A percentile compares a stretch with the other conserved stretches of the same genome.
These are phyloP conservation scores for Triticum aestivum DNA, from an alignment of 176 grass and related monocot genomes.

Conservation along the genomic window DNA sequence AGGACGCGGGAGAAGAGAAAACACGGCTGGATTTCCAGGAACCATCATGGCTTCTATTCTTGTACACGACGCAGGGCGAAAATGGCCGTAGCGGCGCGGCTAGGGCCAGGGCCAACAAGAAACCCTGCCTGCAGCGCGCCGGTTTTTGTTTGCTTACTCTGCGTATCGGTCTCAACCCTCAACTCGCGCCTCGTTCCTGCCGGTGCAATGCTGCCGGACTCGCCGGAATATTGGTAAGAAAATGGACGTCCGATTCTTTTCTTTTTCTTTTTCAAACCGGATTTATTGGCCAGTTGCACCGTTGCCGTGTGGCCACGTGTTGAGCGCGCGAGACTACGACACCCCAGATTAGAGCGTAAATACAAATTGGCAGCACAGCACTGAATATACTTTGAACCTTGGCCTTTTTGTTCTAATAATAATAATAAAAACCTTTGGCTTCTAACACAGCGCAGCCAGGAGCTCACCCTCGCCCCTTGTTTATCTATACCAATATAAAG, in stretches of 20 bases:
- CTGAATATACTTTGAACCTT: constrained; percentile 2
- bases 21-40: constrained; percentile 38
- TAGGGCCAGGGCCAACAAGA: constrained; percentile 41
- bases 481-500: background rate
- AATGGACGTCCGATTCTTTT: background rate
- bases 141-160: constrained; percentile 32
- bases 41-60: background rate
- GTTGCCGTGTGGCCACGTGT: constrained; percentile 32
- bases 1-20: constrained; percentile 23
- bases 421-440: background rate
- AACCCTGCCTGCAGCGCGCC: constrained; percentile 1
- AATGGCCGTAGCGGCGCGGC: constrained; percentile 4
- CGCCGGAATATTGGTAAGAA: constrained; percentile 18
- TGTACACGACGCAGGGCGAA: background rate
- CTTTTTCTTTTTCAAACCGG: background rate
- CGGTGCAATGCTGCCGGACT: constrained; percentile 35
- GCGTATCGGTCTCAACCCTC: background rate
- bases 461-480: background rate
- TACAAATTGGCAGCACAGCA: background rate
- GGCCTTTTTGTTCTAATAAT: no score
- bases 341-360: background rate
- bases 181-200: constrained; percentile 20
- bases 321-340: background rate
- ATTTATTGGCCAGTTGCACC: background rate
- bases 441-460: background rate